Evolutionary conservation across 2,329 filamentous ascomycete species (phyloP), one percentile per base, ranked within the genome.

Genomic region (Colletotrichum abscissum): DNA sequence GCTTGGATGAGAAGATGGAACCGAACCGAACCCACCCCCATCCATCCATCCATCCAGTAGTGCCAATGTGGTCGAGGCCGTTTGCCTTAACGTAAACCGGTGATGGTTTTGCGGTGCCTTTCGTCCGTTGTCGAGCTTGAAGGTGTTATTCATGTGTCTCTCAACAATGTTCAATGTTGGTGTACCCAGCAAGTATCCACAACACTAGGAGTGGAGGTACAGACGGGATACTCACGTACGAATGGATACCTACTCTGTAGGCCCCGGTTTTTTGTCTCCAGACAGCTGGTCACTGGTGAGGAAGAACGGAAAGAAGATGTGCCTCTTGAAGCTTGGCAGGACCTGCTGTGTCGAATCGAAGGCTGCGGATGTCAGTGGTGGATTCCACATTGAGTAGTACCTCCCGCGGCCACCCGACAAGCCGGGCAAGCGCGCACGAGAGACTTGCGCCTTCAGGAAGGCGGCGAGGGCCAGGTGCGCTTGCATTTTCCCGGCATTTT

Each of bases 61-160:
- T 28, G 38, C 22, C 35, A 46, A n/a, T 49, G 8, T 49, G 42
- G 42, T n/a, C 42, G 35, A 38, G 35, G n/a, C 24, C 35, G 56
- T 67, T 55, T 33, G 63, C 19, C 42, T 59, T 60, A 56, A 69
- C 59, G 59, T 30, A 24, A 52, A 59, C 30, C 14, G 35, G 12
- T 58, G 62, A 56, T 59, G 58, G 58, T 28, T 63, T 63, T 58
- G 69, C 42, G n/a, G 59, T 14, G 60, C 70, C 70, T 28, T 73
- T 73, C 54, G 67, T 73, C 70, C 67, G 67, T 46, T 70, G 67
- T 65, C 56, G 57, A 35, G 67, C 42, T 52, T 64, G 54, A 12
- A 56, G 33, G 22, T 54, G 67, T 73, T 65, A 55, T 70, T 65
- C 70, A 73, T 73, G 70, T 73, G 70, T 60, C 60, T 72, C 70